These are phyloP conservation scores for Ottelia alismoides DNA, from an alignment of 106 monocot genomes.

Conservation along the genomic window DNA sequence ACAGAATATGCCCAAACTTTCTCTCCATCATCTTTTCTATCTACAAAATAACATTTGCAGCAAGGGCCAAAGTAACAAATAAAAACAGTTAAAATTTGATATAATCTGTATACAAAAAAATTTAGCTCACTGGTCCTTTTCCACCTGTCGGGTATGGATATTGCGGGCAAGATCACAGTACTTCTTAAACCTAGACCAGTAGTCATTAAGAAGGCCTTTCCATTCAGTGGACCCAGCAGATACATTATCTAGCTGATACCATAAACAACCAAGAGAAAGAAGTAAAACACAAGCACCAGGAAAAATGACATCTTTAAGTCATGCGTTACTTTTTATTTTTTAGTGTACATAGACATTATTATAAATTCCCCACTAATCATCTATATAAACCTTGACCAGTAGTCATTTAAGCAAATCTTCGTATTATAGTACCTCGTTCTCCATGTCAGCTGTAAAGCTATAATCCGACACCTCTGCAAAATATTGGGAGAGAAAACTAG, in stretches of 20 bases:
- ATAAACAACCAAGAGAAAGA: not conserved
- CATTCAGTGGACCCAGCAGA: slow-evolving; percentile 85
- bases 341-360: too few species aligned
- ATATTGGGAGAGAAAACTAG: slow-evolving; percentile 71
- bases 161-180: slow-evolving; percentile 56
- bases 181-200: slow-evolving; percentile 86
- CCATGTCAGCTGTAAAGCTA: slow-evolving; percentile 96
- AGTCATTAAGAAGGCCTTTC: slow-evolving; percentile 85
- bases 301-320: too few species aligned
- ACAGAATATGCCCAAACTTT: slow-evolving; percentile 64
- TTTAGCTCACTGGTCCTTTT: too few species aligned
- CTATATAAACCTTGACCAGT: too few species aligned
- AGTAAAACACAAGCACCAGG: not conserved
- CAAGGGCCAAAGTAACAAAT: not conserved
- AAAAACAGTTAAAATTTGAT: not conserved
- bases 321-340: too few species aligned
- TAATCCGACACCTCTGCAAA: slow-evolving; percentile 94
- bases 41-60: slow-evolving; percentile 19
- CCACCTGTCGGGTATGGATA: slow-evolving; percentile 52
- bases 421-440: slow-evolving; percentile 61
- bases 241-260: slow-evolving; percentile 89
- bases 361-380: too few species aligned
- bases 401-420: too few species aligned
- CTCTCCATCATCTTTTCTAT: slow-evolving; percentile 85
- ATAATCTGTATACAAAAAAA: too few species aligned